A percentile compares a stretch with the other conserved stretches of the same genome.
These are phyloP conservation scores for Boletus tylopilopsis DNA, from an alignment of 768 basidiomycete genomes.

Conservation along the genomic window DNA sequence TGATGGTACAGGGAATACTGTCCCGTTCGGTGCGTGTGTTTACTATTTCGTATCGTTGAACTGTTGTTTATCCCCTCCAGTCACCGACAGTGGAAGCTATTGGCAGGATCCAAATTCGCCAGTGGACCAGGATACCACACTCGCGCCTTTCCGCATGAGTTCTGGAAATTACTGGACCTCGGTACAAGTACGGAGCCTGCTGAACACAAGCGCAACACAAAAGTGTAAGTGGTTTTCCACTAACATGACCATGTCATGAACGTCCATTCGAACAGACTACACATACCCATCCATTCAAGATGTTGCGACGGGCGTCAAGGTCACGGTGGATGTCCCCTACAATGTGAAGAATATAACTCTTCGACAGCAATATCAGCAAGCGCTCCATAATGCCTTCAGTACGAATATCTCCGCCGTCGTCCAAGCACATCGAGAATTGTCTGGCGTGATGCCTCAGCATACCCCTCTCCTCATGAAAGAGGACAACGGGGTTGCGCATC, in stretches of 20 bases:
- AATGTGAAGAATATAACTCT: not conserved
- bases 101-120: not conserved
- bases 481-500: not conserved
- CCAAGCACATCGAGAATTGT: not conserved
- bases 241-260: not conserved
- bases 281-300: slow-evolving; percentile 19
- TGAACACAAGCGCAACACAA: not conserved
- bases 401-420: not conserved
- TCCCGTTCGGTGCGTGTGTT: slow-evolving; percentile 9
- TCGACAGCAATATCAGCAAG: slow-evolving; percentile 4
- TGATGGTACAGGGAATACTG: not conserved
- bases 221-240: slow-evolving; percentile 6
- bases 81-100: not conserved
- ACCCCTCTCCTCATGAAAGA: slow-evolving; percentile 4
- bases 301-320: not conserved
- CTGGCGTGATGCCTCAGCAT: not conserved
- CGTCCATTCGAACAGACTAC: slow-evolving; percentile 8
- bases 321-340: slow-evolving; percentile 15
- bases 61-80: not conserved
- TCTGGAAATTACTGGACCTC: slow-evolving; percentile 18
- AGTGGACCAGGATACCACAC: not conserved
- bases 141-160: slow-evolving; percentile 13
- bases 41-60: not conserved
- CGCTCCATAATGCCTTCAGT: slow-evolving; percentile 6
- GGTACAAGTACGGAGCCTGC: slow-evolving; percentile 5